Base-by-base conservation (phyloP, 805 yeast species). In the Saccharomycopsis malanga region DNA sequence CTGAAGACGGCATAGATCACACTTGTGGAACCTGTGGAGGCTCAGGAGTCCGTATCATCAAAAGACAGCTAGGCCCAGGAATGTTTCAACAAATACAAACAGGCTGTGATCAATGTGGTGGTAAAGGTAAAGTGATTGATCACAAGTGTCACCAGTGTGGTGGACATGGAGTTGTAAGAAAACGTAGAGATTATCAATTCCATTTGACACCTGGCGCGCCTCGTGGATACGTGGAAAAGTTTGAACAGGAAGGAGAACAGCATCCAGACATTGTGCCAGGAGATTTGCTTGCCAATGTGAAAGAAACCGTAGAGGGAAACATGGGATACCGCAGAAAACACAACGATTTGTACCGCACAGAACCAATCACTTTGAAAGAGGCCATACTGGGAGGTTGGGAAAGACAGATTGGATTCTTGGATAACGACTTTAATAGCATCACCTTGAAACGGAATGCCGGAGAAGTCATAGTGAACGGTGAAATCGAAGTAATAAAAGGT, bases 321-420 rank as follows among this genome's bases (percentile, higher is more conserved):
- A 61, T 87, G 74, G 98, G 98, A 5, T 93, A 81, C 66, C 74
- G 96, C 63, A 75, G 98, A 56, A 73, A 87, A 50, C 85, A 85
- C 32, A 61, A 72, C 53, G 70, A 83, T 57, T 66, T 93, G 53
- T 89, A 81, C 67, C 70, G 98, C 50, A 84, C 87, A 0, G 98
- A 93, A 61, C 80, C 77, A 1, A 61, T 93, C 25, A 73, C 83
- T 2, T 68, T 81, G 43, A 70, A 73, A 45, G 96, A 93, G 62
- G 84, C 97, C 0, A 42, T 77, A 5, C 42, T 58, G 4, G 98
- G 98, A 15, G 87, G 81, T 15, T 93, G 98, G 98, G 58, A 64
- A 34, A 71, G 96, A 46, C 63, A 64, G 4, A 70, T 93, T 22
- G 74, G 71, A 36, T 82, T 79, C 53, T 73, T 93, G 46, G 96